A percentile compares a stretch with the other conserved stretches of the same genome.
Evolutionary conservation across 2,329 filamentous ascomycete species (phyloP).

Genomic region (Coniochaeta ligniaria): DNA sequence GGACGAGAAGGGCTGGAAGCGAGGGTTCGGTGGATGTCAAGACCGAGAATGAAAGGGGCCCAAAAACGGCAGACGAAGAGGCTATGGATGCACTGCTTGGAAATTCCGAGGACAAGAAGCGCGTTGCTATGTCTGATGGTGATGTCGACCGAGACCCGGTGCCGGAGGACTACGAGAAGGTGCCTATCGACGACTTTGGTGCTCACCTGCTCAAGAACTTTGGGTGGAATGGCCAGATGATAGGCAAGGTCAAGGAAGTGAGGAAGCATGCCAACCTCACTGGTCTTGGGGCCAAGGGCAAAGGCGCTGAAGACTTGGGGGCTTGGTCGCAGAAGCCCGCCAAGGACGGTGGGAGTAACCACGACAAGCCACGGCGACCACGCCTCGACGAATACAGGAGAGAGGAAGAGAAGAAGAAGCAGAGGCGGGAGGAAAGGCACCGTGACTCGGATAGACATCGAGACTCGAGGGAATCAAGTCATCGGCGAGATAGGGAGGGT

Average conservation of each 20-base stretch:
- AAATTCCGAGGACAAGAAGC: constrained; percentile 32
- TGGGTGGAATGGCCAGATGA: constrained; percentile 77
- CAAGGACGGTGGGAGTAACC: constrained; percentile 31
- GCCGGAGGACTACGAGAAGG: constrained; percentile 76
- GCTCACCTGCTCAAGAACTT: constrained; percentile 84
- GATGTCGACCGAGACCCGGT: constrained; percentile 65
- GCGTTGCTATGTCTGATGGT: constrained; percentile 50
- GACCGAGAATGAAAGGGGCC: not conserved
- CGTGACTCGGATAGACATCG: constrained; percentile 34
- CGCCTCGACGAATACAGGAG: constrained; percentile 43
- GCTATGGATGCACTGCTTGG: constrained; percentile 63
- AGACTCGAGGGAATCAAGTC: not conserved
- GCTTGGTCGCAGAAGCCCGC: constrained; percentile 69
- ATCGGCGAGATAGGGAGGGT: constrained; percentile 28
- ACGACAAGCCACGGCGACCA: constrained; percentile 29
- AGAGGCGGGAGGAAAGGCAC: constrained; percentile 30
- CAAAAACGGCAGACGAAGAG: constrained; percentile 35
- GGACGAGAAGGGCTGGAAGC: constrained; percentile 29
- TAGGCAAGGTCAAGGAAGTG: constrained; percentile 55
- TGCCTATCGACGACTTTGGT: constrained; percentile 93
- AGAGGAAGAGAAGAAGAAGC: constrained; percentile 34
- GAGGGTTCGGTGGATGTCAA: constrained; percentile 29
- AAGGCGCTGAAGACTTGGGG: constrained; percentile 65
- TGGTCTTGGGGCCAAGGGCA: constrained; percentile 82
- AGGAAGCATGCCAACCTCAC: constrained; percentile 73